Evolutionary conservation across 1,284 basidiomycete species (phyloP).

Genomic region (Peniophora sp.): DNA sequence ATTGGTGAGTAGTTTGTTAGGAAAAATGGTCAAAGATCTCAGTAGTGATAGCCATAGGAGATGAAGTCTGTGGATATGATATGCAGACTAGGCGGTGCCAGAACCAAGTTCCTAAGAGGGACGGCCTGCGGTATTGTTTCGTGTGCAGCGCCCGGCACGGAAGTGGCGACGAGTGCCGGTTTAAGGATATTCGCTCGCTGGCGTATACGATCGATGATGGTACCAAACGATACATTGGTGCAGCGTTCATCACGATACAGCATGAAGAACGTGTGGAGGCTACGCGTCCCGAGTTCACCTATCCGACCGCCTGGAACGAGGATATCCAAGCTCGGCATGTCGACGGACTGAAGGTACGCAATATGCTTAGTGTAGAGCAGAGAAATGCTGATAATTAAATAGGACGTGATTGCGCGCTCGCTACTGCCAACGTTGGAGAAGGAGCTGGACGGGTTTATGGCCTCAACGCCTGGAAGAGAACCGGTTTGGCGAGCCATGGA

Average conservation of each 20-base stretch:
- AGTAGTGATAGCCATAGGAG: too few relatives aligned
- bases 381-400: too few relatives aligned
- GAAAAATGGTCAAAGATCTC: too few relatives aligned
- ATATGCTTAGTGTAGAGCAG: too few relatives aligned
- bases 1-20: too few relatives aligned
- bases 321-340: constrained; percentile 39
- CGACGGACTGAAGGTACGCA: constrained; percentile 46
- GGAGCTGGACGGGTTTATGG: constrained; percentile 65
- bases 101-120: not conserved
- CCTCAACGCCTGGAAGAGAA: constrained; percentile 37
- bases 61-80: not conserved
- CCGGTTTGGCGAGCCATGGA: constrained; percentile 68
- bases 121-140: constrained; percentile 53
- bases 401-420: constrained; percentile 60
- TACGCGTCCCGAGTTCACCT: constrained; percentile 49
- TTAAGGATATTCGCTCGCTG: constrained; percentile 67
- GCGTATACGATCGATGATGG: constrained; percentile 46
- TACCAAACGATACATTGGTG: constrained; percentile 33
- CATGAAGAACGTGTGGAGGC: constrained; percentile 53
- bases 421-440: constrained; percentile 58
- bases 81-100: not conserved
- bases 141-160: constrained; percentile 65
- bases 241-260: constrained; percentile 26
- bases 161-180: constrained; percentile 74
- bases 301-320: constrained; percentile 59